Conservation (phyloP, 2,329 filamentous ascomycete species). For the Lizonia empirigonia region DNA sequence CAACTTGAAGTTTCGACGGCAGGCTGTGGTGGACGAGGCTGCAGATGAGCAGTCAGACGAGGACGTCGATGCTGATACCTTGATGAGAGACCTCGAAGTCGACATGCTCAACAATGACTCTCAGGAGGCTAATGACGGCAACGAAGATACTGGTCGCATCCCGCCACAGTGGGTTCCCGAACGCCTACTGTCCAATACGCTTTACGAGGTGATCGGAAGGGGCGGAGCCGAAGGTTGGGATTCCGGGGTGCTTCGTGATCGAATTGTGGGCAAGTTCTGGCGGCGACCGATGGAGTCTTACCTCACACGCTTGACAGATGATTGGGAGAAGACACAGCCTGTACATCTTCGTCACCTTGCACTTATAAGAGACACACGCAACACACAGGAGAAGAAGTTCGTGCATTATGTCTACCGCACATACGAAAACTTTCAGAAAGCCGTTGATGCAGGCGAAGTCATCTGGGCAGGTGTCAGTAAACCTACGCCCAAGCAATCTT, state of each 20-base stretch:
- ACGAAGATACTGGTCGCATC: slow-evolving; percentile 39
- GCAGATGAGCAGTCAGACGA: slow-evolving; percentile 36
- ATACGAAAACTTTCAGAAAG: slow-evolving; percentile 57
- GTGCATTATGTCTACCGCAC: slow-evolving; percentile 62
- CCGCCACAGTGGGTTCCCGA: slow-evolving; percentile 63
- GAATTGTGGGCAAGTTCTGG: slow-evolving; percentile 58
- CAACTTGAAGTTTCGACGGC: slow-evolving; percentile 39
- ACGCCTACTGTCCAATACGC: slow-evolving; percentile 56
- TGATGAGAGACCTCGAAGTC: slow-evolving; percentile 42
- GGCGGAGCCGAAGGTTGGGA: slow-evolving; percentile 58
- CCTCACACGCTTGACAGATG: slow-evolving; percentile 59
- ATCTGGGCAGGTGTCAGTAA: slow-evolving; percentile 60
- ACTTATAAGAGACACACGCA: slow-evolving; percentile 60
- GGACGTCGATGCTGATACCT: slow-evolving; percentile 36
- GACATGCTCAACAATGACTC: slow-evolving; percentile 34
- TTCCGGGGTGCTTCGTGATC: slow-evolving; percentile 49
- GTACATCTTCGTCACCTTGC: slow-evolving; percentile 61
- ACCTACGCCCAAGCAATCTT: slow-evolving; percentile 37
- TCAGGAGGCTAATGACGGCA: slow-evolving; percentile 20
- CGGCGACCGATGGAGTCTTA: slow-evolving; percentile 60
- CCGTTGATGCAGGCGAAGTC: slow-evolving; percentile 57
- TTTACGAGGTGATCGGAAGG: slow-evolving; percentile 56
- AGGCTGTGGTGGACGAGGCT: slow-evolving; percentile 17
- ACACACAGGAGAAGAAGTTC: slow-evolving; percentile 51
- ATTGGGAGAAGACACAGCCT: slow-evolving; percentile 65